Evolutionary conservation across 1,284 basidiomycete genomes (phyloP).

Genomic region (Papiliotrema flavescens): DNA sequence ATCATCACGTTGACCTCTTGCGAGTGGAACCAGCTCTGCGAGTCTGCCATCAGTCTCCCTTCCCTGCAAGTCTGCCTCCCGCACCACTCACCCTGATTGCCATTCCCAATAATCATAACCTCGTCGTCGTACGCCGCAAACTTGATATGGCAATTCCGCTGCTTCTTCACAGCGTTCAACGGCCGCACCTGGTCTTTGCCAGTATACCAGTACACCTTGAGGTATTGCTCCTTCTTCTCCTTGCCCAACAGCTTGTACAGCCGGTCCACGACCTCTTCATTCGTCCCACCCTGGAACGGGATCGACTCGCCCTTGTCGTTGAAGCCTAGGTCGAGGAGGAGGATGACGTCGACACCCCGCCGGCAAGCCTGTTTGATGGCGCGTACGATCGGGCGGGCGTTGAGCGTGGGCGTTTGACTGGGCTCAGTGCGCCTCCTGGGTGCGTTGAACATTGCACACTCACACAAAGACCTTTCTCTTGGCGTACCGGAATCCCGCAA

Average conservation of each 20-base stretch:
- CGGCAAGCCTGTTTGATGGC: conserved; percentile 64
- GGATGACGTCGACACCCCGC: conserved; percentile 62
- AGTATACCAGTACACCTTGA: conserved; percentile 65
- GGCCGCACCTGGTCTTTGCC: conserved; percentile 69
- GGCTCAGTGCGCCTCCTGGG: not conserved
- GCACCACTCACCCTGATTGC: conserved; percentile 36
- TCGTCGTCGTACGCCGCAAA: conserved; percentile 68
- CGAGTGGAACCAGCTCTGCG: conserved; percentile 71
- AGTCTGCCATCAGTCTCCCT: conserved; percentile 12
- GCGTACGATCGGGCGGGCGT: conserved; percentile 64
- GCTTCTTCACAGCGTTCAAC: conserved; percentile 66
- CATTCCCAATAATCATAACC: conserved; percentile 63
- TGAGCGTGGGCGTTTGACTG: conserved; percentile 70
- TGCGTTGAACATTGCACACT: conserved; percentile 21
- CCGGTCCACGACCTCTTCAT: conserved; percentile 66
- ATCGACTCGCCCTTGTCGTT: conserved; percentile 63
- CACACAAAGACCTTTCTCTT: conserved; percentile 66
- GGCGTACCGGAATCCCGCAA: conserved; percentile 67
- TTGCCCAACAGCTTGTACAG: conserved; percentile 58
- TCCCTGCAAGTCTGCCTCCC: not conserved
- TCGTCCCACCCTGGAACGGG: conserved; percentile 75
- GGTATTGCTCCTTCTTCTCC: conserved; percentile 54
- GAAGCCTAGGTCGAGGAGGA: conserved; percentile 64
- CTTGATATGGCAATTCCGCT: conserved; percentile 75
- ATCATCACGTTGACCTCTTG: conserved; percentile 75